Conservation (phyloP, 140 eudicot genomes). For the Anethum foeniculum region DNA sequence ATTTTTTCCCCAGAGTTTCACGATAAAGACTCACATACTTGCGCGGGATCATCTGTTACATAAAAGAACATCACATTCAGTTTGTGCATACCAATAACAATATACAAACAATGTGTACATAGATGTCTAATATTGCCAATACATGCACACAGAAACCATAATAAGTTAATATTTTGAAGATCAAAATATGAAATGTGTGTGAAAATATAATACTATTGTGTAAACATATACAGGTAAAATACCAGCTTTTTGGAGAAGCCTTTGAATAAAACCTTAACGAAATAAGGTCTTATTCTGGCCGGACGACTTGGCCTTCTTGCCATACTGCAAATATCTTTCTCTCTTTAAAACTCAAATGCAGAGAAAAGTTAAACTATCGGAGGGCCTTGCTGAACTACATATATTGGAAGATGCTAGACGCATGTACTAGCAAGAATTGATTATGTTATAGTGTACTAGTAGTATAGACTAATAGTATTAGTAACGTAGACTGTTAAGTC, state of each 20-base stretch:
- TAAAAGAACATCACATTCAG: background rate
- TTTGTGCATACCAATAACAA: background rate
- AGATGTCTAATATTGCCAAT: background rate
- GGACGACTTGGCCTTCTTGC: conserved; percentile 1
- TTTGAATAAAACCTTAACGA: background rate
- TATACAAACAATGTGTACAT: too few species aligned
- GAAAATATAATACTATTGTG: too few species aligned
- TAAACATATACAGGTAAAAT: background rate
- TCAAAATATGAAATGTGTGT: too few species aligned
- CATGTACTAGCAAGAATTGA: background rate
- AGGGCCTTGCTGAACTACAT: background rate
- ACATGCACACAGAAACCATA: background rate
- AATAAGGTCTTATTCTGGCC: background rate
- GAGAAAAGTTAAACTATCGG: background rate
- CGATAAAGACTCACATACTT: background rate
- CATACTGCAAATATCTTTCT: background rate
- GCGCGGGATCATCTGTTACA: background rate
- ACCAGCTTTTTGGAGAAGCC: conserved; percentile 1
- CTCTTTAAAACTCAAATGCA: background rate
- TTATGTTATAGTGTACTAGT: background rate
- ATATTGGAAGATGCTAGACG: background rate
- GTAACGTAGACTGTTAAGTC: background rate
- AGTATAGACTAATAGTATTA: too few species aligned
- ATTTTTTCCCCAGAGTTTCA: background rate
- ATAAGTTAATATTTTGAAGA: too few species aligned